Evolutionary conservation across 1,284 basidiomycete species (phyloP).

Genomic region (Cutaneotrichosporon cutaneum): DNA sequence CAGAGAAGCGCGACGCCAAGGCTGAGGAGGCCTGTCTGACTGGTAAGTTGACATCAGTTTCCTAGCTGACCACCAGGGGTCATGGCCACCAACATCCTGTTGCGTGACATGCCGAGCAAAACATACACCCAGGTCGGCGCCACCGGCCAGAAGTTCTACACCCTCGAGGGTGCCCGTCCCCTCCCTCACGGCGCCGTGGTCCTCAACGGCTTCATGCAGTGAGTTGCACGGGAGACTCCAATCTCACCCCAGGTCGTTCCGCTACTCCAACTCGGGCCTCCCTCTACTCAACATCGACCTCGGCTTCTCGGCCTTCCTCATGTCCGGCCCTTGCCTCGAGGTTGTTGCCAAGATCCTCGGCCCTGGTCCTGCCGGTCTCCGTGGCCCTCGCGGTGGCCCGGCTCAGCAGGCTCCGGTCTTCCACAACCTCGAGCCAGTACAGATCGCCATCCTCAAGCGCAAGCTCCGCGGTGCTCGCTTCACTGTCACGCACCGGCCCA

Average conservation of each 20-base stretch:
- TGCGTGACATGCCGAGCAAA: slow-evolving; percentile 43
- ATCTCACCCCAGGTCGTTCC: slow-evolving; percentile 40
- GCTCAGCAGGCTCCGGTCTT: neutral
- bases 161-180: slow-evolving; percentile 32
- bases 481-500: slow-evolving; percentile 41
- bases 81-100: slow-evolving; percentile 47
- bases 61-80: slow-evolving; percentile 20
- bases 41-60: slow-evolving; percentile 25
- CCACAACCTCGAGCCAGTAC: slow-evolving; percentile 19
- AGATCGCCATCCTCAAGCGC: slow-evolving; percentile 35
- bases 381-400: slow-evolving; percentile 18
- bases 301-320: slow-evolving; percentile 50
- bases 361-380: slow-evolving; percentile 19
- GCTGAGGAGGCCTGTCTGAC: slow-evolving; percentile 41
- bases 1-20: slow-evolving; percentile 24
- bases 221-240: slow-evolving; percentile 10
- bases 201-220: slow-evolving; percentile 50
- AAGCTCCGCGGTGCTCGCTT: slow-evolving; percentile 41
- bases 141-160: slow-evolving; percentile 46
- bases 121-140: slow-evolving; percentile 45
- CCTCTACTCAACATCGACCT: slow-evolving; percentile 45
- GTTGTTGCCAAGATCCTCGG: slow-evolving; percentile 41
- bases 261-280: slow-evolving; percentile 37
- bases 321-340: slow-evolving; percentile 42
- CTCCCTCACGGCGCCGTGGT: slow-evolving; percentile 44